A percentile compares a stretch with the other conserved stretches of the same genome.
Evolutionary conservation across 1,139 yeast genomes (phyloP).

Genomic region (Scheffersomyces illinoinensis): DNA sequence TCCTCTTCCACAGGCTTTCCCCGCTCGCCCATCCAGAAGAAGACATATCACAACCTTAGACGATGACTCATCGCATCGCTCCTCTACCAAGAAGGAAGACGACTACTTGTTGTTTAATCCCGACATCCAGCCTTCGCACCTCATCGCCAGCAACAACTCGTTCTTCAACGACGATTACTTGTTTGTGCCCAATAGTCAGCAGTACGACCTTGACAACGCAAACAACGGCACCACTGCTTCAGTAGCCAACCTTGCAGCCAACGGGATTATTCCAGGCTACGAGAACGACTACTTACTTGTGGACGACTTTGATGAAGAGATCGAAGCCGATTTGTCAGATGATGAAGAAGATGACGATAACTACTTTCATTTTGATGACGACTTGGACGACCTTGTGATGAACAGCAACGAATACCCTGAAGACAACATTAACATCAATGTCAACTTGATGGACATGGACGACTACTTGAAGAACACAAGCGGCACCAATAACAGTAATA

Average conservation of each 20-base stretch:
- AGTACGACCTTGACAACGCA: constrained; percentile 8
- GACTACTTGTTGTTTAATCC: constrained; percentile 44
- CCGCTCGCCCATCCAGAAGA: constrained; percentile 23
- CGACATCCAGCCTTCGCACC: constrained; percentile 45
- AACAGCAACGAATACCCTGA: constrained; percentile 12
- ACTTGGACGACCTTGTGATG: constrained; percentile 36
- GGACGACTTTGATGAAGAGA: constrained; percentile 36
- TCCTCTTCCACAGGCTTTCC: constrained; percentile 12
- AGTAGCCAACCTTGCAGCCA: constrained; percentile 9
- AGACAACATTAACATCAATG: constrained; percentile 6
- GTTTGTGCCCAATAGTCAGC: constrained; percentile 25
- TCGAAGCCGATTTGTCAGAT: constrained; percentile 54
- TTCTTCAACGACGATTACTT: constrained; percentile 18
- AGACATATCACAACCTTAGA: constrained; percentile 40
- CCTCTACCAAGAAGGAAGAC: constrained; percentile 29
- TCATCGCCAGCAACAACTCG: constrained; percentile 26
- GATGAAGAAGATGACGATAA: constrained; percentile 41
- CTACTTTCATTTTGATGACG: constrained; percentile 38
- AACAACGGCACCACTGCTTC: constrained; percentile 7
- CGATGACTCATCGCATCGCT: constrained; percentile 17
- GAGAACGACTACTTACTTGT: constrained; percentile 36
- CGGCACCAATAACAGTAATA: constrained; percentile 5
- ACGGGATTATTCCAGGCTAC: constrained; percentile 29
- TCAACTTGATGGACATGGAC: constrained; percentile 18
- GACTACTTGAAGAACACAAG: constrained; percentile 11